These are phyloP conservation scores for Spergularia bocconei DNA, from an alignment of 148 eudicot genomes.

Conservation along the genomic window DNA sequence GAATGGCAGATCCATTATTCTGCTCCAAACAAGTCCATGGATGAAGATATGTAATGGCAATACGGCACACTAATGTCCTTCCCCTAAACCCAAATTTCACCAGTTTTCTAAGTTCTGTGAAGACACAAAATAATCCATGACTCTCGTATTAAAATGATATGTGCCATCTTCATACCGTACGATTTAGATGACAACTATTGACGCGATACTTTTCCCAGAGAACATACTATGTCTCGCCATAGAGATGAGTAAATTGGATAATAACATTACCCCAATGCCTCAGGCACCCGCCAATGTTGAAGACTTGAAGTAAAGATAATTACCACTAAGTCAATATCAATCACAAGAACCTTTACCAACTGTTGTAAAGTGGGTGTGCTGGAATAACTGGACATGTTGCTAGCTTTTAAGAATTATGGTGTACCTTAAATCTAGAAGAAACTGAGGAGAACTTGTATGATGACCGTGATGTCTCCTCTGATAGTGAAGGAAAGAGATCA, in stretches of 20 bases:
- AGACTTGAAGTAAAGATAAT: not conserved
- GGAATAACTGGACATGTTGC: not conserved
- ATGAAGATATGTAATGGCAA: not conserved
- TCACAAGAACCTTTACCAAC: not conserved
- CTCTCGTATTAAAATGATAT: not conserved
- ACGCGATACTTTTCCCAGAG: not conserved
- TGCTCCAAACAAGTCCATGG: not conserved
- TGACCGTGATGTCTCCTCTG: conserved; percentile 85
- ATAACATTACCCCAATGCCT: too few relatives aligned
- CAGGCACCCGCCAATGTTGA: too few relatives aligned
- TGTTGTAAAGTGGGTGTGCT: not conserved
- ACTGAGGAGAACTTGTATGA: conserved; percentile 97
- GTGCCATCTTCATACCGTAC: not conserved
- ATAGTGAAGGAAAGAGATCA: conserved; percentile 66
- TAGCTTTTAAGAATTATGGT: conserved; percentile 2
- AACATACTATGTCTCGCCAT: not conserved
- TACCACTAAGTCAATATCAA: not conserved
- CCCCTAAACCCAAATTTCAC: not conserved
- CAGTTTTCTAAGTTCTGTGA: not conserved
- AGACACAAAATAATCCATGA: not conserved
- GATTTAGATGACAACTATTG: not conserved
- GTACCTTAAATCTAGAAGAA: conserved; percentile 90
- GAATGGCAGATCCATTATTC: not conserved
- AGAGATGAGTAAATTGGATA: not conserved
- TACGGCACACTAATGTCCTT: not conserved